A percentile compares a stretch with the other conserved stretches of the same genome.
These are phyloP conservation scores for Monilinia vaccinii-corymbosi DNA, from an alignment of 2,329 filamentous ascomycete species.

Conservation along the genomic window DNA sequence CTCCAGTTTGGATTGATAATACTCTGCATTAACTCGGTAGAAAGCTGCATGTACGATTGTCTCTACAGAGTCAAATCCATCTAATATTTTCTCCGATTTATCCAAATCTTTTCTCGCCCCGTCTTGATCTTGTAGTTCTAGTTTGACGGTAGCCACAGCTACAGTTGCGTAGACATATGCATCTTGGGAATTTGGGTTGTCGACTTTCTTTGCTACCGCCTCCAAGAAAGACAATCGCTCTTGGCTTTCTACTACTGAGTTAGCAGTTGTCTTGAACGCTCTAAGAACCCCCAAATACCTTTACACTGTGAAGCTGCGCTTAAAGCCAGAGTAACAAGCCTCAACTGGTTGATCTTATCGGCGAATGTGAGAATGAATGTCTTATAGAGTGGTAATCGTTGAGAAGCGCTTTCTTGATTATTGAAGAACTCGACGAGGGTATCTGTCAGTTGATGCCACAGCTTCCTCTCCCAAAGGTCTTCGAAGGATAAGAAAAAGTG, in stretches of 20 bases:
- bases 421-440: slow-evolving; percentile 82
- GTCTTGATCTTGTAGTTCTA: slow-evolving; percentile 70
- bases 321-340: slow-evolving; percentile 84
- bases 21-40: slow-evolving; percentile 90
- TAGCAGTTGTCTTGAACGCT: slow-evolving; percentile 3
- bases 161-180: slow-evolving; percentile 91
- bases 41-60: slow-evolving; percentile 92
- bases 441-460: slow-evolving; percentile 98
- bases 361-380: slow-evolving; percentile 93
- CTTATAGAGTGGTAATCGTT: slow-evolving; percentile 86
- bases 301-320: slow-evolving; percentile 78
- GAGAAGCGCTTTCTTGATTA: slow-evolving; percentile 66
- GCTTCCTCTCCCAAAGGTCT: slow-evolving; percentile 94
- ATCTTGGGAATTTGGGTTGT: slow-evolving; percentile 88
- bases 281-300: slow-evolving; percentile 39
- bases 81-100: slow-evolving; percentile 76
- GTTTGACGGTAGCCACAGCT: slow-evolving; percentile 78
- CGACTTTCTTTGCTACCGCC: slow-evolving; percentile 75
- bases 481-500: slow-evolving; percentile 85
- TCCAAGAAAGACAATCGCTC: slow-evolving; percentile 81
- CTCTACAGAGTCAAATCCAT: slow-evolving; percentile 90
- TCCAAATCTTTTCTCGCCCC: slow-evolving; percentile 81
- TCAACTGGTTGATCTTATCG: slow-evolving; percentile 98
- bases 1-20: slow-evolving; percentile 86
- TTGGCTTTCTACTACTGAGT: slow-evolving; percentile 56